Evolutionary conservation across 2,329 filamentous ascomycete genomes (phyloP).

Genomic region (Phaeophleospora eucalypticola): DNA sequence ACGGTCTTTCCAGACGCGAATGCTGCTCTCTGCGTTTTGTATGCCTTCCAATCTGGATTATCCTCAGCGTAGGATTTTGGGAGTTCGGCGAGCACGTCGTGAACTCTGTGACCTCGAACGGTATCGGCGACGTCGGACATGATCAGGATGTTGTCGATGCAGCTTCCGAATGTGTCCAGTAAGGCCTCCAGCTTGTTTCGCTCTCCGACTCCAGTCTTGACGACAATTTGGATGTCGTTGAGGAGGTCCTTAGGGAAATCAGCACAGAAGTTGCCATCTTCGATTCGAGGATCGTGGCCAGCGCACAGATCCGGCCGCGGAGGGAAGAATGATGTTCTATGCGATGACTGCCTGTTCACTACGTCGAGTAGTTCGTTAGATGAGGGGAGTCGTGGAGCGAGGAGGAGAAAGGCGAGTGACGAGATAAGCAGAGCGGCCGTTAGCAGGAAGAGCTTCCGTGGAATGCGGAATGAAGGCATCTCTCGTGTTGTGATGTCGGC

Average conservation of each 20-base stretch:
- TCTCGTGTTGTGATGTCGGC: too few relatives aligned
- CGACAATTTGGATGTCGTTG: slow-evolving; percentile 3
- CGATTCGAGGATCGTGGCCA: background rate
- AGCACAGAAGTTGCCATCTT: background rate
- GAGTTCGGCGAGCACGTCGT: slow-evolving; percentile 1
- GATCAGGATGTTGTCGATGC: slow-evolving; percentile 2
- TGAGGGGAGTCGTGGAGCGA: background rate
- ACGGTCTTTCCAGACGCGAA: background rate
- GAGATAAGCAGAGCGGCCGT: background rate
- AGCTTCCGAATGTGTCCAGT: background rate
- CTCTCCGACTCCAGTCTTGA: slow-evolving; percentile 5
- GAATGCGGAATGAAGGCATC: background rate
- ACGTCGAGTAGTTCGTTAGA: background rate
- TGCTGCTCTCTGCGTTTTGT: background rate
- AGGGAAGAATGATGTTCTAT: background rate
- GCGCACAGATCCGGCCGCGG: background rate
- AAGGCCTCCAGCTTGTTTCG: background rate
- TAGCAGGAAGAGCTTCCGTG: background rate
- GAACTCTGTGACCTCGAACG: background rate
- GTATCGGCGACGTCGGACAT: background rate
- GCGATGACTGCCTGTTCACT: background rate
- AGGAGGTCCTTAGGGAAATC: background rate
- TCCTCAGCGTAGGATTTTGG: background rate
- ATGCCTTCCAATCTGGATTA: slow-evolving; percentile 1
- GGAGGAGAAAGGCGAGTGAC: background rate